These are phyloP conservation scores for Leptodontidium sp. DNA, from an alignment of 2,329 filamentous ascomycete genomes.

Conservation along the genomic window DNA sequence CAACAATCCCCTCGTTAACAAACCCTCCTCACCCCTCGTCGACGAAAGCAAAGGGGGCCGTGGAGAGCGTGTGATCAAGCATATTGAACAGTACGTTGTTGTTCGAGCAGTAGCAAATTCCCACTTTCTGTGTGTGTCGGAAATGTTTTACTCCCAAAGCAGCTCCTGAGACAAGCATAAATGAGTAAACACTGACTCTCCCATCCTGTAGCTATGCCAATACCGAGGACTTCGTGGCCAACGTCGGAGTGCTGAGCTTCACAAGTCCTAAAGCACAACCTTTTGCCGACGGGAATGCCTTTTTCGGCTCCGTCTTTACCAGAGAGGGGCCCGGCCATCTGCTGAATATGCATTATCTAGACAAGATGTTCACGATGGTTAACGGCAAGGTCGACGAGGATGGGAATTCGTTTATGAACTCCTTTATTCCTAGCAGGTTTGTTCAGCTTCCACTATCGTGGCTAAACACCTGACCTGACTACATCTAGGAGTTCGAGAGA, in stretches of 20 bases:
- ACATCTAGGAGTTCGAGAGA: conserved; percentile 5
- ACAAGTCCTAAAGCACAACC: conserved; percentile 38
- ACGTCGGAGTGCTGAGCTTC: conserved; percentile 78
- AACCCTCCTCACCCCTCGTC: conserved; percentile 46
- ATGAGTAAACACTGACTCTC: background rate
- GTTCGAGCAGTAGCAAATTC: background rate
- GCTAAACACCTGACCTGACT: conserved; percentile 23
- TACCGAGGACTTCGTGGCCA: conserved; percentile 74
- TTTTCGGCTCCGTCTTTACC: conserved; percentile 43
- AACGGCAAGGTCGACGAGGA: conserved; percentile 35
- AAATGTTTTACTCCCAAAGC: background rate
- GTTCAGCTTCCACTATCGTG: conserved; percentile 45
- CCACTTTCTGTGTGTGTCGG: background rate
- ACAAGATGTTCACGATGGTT: conserved; percentile 46
- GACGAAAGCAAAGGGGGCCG: conserved; percentile 32
- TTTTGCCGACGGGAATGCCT: conserved; percentile 33
- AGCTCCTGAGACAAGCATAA: background rate
- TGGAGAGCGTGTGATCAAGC: conserved; percentile 56
- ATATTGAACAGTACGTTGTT: conserved; percentile 76
- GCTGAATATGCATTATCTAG: conserved; percentile 48
- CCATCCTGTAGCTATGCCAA: conserved; percentile 57
- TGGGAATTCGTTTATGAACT: conserved; percentile 40
- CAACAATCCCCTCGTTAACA: conserved; percentile 71
- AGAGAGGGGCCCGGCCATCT: conserved; percentile 41
- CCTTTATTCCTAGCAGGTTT: conserved; percentile 23